Base-by-base conservation (phyloP, 495 filamentous ascomycete species). In the Neurospora sublineolata region DNA sequence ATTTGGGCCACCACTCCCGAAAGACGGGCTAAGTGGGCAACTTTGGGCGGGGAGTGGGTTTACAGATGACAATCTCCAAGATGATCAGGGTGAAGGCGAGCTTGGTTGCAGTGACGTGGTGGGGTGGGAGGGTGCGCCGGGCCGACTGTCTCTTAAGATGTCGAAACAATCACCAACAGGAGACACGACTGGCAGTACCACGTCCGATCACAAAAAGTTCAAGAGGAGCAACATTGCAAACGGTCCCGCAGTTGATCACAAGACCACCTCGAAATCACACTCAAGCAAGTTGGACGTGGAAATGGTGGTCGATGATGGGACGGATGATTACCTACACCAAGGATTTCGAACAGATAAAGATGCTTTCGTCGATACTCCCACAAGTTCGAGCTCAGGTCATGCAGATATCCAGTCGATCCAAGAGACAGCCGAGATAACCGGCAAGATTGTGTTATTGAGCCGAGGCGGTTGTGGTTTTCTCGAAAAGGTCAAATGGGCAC, bases 61-160 rank as follows among this genome's bases (percentile, higher is more conserved):
- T 81, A 88, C 90, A 16, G 93, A 96, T 73, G 91, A 92, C 74
- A 85, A 80, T 71, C 77, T 88, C 36, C 82, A 85, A 37, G 86
- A 88, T 72, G 88, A 89, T 20, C 87, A 89, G 23, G 80, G 86
- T 2, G 92, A 93, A 76, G 93, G 94, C 0, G 94, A 99, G 83
- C 84, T 97, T n/a, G 95, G 96, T 33, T 99, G 95, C 80, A 97
- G 94, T 74, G 95, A 98, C 86, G 91, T 97, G n/a, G 92, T 93
- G 2, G 94, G 93, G 4, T 97, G 95, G 94, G 88, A 87, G 42
- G 89, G 80, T 52, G 75, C 75, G 67, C 78, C 79, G 72, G 73
- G 78, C 40, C 83, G 79, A 37, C 67, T 80, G 23, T 69, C 76
- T 33, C 68, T 70, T 37, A 77, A 77, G 69, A 42, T 71, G 18